phyloP scores from a whole-genome alignment of 202 grass and related monocot genomes.

The Zizania palustris region DNA sequence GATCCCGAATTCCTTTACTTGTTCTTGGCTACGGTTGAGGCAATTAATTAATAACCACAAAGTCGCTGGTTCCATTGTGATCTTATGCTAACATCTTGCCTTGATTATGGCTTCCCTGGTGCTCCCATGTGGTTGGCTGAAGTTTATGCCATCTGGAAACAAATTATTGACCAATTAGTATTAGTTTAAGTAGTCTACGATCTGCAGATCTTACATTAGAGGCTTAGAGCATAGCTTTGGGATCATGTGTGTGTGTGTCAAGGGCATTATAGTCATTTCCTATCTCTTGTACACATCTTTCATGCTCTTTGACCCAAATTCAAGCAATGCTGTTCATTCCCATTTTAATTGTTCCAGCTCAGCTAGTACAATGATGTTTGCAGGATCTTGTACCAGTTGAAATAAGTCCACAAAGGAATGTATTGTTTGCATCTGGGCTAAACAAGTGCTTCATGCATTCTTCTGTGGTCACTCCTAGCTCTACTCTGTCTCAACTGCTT shows the following conservation, averaged over 20 bases:
- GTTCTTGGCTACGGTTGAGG: not conserved
- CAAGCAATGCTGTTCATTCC: too few species aligned
- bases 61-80: constrained; percentile 40
- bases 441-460: constrained; percentile 16
- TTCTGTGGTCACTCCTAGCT: not conserved
- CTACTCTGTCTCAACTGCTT: not conserved
- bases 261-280: too few species aligned
- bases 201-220: constrained; percentile 23
- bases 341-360: constrained; percentile 3
- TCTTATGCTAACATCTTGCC: constrained; percentile 42
- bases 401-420: constrained; percentile 38
- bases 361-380: constrained; percentile 43
- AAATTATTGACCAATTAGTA: constrained; percentile 35
- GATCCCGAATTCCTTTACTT: constrained; percentile 30
- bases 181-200: constrained; percentile 44
- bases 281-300: too few species aligned
- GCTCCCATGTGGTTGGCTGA: constrained; percentile 49
- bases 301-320: too few species aligned
- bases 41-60: constrained; percentile 29
- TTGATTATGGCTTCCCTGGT: constrained; percentile 33
- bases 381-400: constrained; percentile 47
- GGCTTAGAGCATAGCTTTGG: constrained; percentile 31
- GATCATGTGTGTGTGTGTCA: constrained; percentile 27
- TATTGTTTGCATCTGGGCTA: constrained; percentile 50
- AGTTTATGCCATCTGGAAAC: constrained; percentile 27